Percentiles rank a stretch among this genome's conserved stretches.
Evolutionary conservation across 129 eudicot genomes (phyloP).

Genomic region (Arctium minus): DNA sequence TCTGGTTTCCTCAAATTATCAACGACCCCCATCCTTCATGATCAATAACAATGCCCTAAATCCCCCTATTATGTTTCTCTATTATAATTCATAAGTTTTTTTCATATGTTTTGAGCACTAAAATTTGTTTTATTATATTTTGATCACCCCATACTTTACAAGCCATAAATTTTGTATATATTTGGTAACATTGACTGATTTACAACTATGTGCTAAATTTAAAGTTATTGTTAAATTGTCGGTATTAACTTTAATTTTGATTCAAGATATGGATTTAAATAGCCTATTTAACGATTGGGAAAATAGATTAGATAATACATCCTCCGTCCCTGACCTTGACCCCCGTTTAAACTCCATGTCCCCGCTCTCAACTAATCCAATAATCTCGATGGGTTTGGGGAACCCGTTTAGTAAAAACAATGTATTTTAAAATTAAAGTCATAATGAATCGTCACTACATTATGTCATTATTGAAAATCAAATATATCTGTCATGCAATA

Average conservation of each 20-base stretch:
- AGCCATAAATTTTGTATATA: not conserved
- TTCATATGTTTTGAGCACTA: not conserved
- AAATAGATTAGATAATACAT: too few relatives aligned
- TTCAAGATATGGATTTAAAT: not conserved
- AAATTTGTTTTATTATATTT: not conserved
- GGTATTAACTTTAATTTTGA: not conserved
- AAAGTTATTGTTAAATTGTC: not conserved
- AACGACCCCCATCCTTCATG: not conserved
- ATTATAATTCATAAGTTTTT: not conserved
- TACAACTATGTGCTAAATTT: not conserved
- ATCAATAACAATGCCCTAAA: not conserved
- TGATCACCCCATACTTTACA: not conserved
- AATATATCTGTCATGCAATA: too few relatives aligned
- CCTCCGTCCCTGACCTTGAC: too few relatives aligned
- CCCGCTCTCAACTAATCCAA: too few relatives aligned
- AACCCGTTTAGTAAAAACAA: too few relatives aligned
- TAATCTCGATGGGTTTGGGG: too few relatives aligned
- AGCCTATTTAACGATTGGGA: not conserved
- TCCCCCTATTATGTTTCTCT: not conserved
- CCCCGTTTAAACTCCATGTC: too few relatives aligned
- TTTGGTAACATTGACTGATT: not conserved
- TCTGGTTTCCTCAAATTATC: not conserved
- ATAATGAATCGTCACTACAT: too few relatives aligned
- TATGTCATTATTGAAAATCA: too few relatives aligned
- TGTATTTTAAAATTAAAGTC: too few relatives aligned